Base-by-base conservation (phyloP, 805 yeast genomes). In the Starmerella asiatica region DNA sequence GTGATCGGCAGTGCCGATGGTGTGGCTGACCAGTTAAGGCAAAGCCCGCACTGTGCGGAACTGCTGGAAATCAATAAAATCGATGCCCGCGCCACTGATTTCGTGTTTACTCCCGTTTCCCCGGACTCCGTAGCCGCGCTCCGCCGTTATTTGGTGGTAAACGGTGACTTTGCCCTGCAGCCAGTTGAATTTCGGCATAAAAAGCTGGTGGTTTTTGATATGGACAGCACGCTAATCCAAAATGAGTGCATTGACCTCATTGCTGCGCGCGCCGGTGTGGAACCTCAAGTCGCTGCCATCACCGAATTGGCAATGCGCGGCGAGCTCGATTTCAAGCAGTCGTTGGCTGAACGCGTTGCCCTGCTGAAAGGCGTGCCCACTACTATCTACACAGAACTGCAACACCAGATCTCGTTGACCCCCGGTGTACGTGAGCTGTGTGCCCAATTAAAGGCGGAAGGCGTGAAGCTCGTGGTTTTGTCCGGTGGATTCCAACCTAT, bases 221-320 rank as follows among this genome's bases (percentile, higher is more conserved):
- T 91, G 98, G 99, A 91, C 63, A 85, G 96, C 0, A 91, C 99
- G 0, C 64, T 91, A 55, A 91, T 91, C 48, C 77, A 80, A 57
- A 97, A 91, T 61, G 99, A 91, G 61, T 96, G 91, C 29, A 91
- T 91, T 50, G 99, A 91, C 56, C 61, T 91, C 55, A 88, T 91
- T 49, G 98, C 98, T 2, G 84, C 84, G 0, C 79, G 82, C 52
- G 97, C 95, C n/a, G 69, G 72, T 49, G 93, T 91, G 26, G 95
- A 91, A 55, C 75, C 69, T 5, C 67, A 83, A 57, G 98, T 91
- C 5, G 80, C 88, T 4, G 79, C 69, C 23, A 86, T 91, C 51
- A 91, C 99, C 2, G 83, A 79, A 29, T 69, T 83, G 20, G 97
- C 98, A 17, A 91, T 91, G 99, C 86, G 88, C 52, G 96, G 96